These are phyloP conservation scores for Lachancea cidri DNA, from an alignment of 805 yeast species.

Conservation along the genomic window DNA sequence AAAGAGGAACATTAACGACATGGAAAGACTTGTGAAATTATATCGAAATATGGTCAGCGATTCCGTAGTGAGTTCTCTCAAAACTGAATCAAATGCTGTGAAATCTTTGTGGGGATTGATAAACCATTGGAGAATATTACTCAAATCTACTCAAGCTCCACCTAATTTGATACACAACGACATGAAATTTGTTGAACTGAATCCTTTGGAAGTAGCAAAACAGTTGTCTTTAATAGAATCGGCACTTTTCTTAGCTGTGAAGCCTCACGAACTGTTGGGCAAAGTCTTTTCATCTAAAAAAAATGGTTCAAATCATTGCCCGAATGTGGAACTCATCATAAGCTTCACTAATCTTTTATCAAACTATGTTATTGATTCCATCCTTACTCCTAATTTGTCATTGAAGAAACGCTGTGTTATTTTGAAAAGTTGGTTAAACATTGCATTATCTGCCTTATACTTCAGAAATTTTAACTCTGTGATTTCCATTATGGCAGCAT, in stretches of 20 bases:
- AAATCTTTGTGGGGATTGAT: neutral
- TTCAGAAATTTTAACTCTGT: constrained; percentile 72
- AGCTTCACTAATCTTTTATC: constrained; percentile 67
- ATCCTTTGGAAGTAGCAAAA: constrained; percentile 70
- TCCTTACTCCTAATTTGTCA: constrained; percentile 46
- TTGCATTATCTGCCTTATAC: constrained; percentile 67
- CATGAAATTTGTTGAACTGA: constrained; percentile 38
- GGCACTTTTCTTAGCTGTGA: constrained; percentile 55
- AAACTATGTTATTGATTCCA: constrained; percentile 66
- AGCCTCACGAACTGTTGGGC: constrained; percentile 60
- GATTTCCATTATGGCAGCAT: constrained; percentile 71
- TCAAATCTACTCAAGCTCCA: neutral
- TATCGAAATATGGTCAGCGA: constrained; percentile 46
- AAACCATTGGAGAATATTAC: neutral
- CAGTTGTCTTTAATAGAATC: constrained; percentile 72
- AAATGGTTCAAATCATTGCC: constrained; percentile 53
- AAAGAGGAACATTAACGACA: constrained; percentile 31
- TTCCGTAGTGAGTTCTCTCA: constrained; percentile 1
- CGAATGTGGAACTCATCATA: constrained; percentile 56
- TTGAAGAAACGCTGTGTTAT: constrained; percentile 48
- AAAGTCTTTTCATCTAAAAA: constrained; percentile 58
- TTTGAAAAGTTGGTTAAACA: constrained; percentile 65
- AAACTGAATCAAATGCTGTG: neutral
- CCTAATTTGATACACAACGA: constrained; percentile 14
- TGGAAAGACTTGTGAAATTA: constrained; percentile 45